Conservation (phyloP, 31 red algal species). For the Bonnemaisonia californica region DNA sequence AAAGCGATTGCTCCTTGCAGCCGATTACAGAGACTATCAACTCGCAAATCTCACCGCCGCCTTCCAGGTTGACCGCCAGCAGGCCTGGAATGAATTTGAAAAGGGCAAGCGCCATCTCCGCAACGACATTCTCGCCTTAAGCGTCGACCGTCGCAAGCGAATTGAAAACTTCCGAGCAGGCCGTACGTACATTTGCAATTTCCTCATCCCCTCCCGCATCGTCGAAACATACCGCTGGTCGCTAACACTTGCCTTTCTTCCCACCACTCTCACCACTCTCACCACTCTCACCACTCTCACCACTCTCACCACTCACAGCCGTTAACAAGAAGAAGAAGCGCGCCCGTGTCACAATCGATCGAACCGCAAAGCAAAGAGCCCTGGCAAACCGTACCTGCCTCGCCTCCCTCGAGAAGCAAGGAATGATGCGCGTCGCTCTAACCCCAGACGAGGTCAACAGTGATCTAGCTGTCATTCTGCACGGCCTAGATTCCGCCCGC, state of each 20-base stretch:
- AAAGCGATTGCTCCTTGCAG: constrained; percentile 40
- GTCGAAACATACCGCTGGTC: background rate
- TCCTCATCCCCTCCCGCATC: background rate
- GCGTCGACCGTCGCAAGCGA: constrained; percentile 31
- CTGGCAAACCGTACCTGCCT: constrained; percentile 13
- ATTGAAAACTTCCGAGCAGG: constrained; percentile 18
- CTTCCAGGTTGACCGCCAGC: constrained; percentile 52
- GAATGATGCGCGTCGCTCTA: constrained; percentile 53
- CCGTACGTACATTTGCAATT: constrained; percentile 1
- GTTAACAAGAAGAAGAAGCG: constrained; percentile 38
- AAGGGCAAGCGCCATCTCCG: constrained; percentile 30
- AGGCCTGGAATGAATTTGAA: constrained; percentile 53
- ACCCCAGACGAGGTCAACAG: constrained; percentile 69
- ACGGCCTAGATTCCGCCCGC: constrained; percentile 34
- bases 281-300: background rate
- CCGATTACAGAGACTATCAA: constrained; percentile 42
- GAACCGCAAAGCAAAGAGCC: background rate
- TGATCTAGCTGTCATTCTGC: constrained; percentile 51
- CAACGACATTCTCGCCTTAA: constrained; percentile 17
- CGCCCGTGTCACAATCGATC: background rate
- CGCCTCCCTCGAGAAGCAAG: constrained; percentile 52
- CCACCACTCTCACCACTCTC: background rate
- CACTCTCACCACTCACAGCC: background rate
- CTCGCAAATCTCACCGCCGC: constrained; percentile 18
- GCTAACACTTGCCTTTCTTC: background rate